These are phyloP conservation scores for Dothideomycetes sp. DNA, from an alignment of 2,329 filamentous ascomycete genomes.

Conservation along the genomic window DNA sequence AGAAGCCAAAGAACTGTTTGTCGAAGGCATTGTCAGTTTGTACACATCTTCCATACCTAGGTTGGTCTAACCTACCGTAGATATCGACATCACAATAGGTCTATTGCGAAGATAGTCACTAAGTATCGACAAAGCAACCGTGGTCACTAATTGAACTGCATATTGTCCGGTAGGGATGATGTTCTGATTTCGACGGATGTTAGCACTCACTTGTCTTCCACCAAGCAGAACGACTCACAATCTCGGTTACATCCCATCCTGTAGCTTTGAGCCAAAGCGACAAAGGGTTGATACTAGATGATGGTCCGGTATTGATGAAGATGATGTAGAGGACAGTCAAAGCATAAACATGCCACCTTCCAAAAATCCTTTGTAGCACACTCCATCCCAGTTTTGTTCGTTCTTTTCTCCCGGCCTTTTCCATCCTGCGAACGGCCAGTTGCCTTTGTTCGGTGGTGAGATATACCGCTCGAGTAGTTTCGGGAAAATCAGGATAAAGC, in stretches of 20 bases:
- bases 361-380: background rate
- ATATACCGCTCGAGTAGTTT: conserved; percentile 40
- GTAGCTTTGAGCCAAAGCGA: conserved; percentile 12
- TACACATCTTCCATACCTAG: background rate
- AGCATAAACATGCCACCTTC: background rate
- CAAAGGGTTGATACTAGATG: conserved; percentile 13
- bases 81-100: conserved; percentile 13
- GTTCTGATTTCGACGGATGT: background rate
- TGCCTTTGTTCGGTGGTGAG: conserved; percentile 27
- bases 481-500: conserved; percentile 38
- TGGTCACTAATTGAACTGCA: conserved; percentile 2
- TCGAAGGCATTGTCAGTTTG: background rate
- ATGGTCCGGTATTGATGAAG: conserved; percentile 9
- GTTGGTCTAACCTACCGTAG: conserved; percentile 5
- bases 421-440: background rate
- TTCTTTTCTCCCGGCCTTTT: background rate
- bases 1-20: conserved; percentile 10
- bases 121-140: background rate
- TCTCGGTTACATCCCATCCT: background rate
- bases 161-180: conserved; percentile 4
- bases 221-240: background rate
- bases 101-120: conserved; percentile 13
- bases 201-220: background rate
- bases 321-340: background rate
- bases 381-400: background rate